Evolutionary conservation across 2,329 filamentous ascomycete species (phyloP).

Genomic region (Aspergillus latus): DNA sequence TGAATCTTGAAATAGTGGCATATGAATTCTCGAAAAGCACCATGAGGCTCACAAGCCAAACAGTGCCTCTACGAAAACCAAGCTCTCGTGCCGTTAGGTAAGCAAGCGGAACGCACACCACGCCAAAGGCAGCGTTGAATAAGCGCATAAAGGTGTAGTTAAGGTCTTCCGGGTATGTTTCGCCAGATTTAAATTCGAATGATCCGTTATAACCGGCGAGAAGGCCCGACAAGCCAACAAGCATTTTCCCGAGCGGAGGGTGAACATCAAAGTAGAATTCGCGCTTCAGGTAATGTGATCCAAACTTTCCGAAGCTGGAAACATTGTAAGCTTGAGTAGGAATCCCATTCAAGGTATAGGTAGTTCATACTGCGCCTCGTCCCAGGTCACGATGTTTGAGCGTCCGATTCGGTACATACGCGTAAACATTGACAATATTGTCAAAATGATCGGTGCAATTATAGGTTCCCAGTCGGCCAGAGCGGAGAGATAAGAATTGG

Average conservation of each 20-base stretch:
- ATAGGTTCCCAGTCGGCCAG: slow-evolving; percentile 62
- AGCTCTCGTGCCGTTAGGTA: slow-evolving; percentile 94
- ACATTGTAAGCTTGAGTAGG: slow-evolving; percentile 8
- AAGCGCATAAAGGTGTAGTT: slow-evolving; percentile 98
- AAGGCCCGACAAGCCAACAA: slow-evolving; percentile 93
- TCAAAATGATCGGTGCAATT: slow-evolving; percentile 64
- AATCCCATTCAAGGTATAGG: not conserved
- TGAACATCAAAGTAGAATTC: slow-evolving; percentile 99
- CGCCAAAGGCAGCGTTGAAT: slow-evolving; percentile 95
- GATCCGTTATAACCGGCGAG: slow-evolving; percentile 97
- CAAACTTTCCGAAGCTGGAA: slow-evolving; percentile 70
- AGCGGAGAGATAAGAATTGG: slow-evolving; percentile 37
- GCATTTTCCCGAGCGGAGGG: slow-evolving; percentile 96
- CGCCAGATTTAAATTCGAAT: slow-evolving; percentile 99
- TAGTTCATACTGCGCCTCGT: slow-evolving; percentile 67
- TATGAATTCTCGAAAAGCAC: slow-evolving; percentile 99
- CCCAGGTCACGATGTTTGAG: slow-evolving; percentile 72
- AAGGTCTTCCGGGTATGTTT: slow-evolving; percentile 88
- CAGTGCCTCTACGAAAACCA: slow-evolving; percentile 78
- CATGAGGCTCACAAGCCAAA: slow-evolving; percentile 96
- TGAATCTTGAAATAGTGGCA: slow-evolving; percentile 97
- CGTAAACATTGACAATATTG: slow-evolving; percentile 63
- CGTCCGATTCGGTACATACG: slow-evolving; percentile 67
- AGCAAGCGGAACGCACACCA: slow-evolving; percentile 85
- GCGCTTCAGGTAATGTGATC: slow-evolving; percentile 97